Evolutionary conservation across 306 rosid species (phyloP).

Genomic region (Ammopiptanthus mongolicus): DNA sequence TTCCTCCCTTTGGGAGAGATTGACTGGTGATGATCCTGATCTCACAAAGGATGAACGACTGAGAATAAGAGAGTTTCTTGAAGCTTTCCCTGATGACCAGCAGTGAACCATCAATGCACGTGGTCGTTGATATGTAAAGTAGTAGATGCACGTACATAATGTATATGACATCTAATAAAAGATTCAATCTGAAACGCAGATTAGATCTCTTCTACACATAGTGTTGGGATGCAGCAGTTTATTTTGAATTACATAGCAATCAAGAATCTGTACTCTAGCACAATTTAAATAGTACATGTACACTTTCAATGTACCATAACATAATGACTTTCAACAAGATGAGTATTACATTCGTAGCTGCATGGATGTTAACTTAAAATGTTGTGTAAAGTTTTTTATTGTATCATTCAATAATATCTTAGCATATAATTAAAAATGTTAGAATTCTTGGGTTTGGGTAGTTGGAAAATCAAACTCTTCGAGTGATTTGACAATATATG

Average conservation of each 20-base stretch:
- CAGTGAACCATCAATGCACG: slow-evolving; percentile 20
- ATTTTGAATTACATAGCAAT: neutral
- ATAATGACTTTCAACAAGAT: neutral
- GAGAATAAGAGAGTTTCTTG: slow-evolving; percentile 60
- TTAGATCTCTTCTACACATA: neutral
- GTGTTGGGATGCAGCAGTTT: neutral
- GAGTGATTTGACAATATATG: too few species aligned
- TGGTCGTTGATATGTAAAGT: slow-evolving; percentile 23
- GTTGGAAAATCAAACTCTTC: too few species aligned
- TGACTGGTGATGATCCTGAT: slow-evolving; percentile 59
- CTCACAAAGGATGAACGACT: slow-evolving; percentile 57
- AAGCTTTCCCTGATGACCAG: slow-evolving; percentile 48
- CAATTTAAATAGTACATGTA: neutral
- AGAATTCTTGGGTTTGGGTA: too few species aligned
- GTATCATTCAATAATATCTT: too few species aligned
- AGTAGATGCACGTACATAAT: neutral
- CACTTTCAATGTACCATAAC: neutral
- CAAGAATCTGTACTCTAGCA: neutral
- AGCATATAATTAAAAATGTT: neutral
- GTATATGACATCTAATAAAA: neutral
- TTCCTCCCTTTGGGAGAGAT: slow-evolving; percentile 46
- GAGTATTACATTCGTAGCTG: neutral
- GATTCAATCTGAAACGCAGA: neutral
- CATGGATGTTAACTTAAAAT: neutral
- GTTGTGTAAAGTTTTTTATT: neutral